Percentiles rank a stretch among this genome's conserved stretches.
These are phyloP conservation scores for Aureobasidium leucospermi DNA, from an alignment of 2,329 filamentous ascomycete genomes.

Conservation along the genomic window DNA sequence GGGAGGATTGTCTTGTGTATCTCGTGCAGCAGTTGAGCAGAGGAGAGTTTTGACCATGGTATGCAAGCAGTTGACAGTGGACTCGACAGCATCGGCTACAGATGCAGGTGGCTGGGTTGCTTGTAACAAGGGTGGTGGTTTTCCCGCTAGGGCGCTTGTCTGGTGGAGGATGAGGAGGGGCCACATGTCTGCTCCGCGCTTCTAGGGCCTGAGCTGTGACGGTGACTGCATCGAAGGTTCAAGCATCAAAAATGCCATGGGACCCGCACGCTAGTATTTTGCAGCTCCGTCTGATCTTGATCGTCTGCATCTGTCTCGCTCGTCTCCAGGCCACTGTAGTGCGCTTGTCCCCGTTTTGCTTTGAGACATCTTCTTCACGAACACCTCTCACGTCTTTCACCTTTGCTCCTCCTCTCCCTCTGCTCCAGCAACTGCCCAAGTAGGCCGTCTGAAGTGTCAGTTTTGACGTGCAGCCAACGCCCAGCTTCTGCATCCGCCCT, in stretches of 20 bases:
- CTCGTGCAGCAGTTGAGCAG: neutral
- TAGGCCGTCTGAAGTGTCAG: neutral
- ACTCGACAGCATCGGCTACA: conserved; percentile 8
- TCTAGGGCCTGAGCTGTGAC: conserved; percentile 1
- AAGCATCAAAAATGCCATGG: conserved; percentile 14
- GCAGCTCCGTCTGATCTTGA: conserved; percentile 5
- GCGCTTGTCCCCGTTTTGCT: conserved; percentile 8
- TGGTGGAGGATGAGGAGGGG: conserved; percentile 8
- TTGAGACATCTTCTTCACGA: conserved; percentile 12
- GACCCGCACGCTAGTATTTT: conserved; percentile 13
- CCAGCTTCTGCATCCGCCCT: neutral
- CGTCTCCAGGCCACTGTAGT: neutral
- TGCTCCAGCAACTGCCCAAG: neutral
- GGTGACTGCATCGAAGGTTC: conserved; percentile 9
- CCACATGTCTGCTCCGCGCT: conserved; percentile 8
- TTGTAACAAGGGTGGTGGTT: conserved; percentile 2
- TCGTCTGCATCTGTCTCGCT: conserved; percentile 1
- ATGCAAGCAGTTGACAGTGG: conserved; percentile 8
- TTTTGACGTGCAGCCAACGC: neutral
- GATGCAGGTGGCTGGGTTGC: conserved; percentile 6
- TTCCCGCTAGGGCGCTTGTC: conserved; percentile 7
- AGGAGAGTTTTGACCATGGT: neutral
- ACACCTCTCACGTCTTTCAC: neutral
- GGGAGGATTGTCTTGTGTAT: conserved; percentile 2
- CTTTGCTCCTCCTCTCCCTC: neutral